phyloP scores from a whole-genome alignment of 2,329 filamentous ascomycete species.

The Fusarium penzigii region DNA sequence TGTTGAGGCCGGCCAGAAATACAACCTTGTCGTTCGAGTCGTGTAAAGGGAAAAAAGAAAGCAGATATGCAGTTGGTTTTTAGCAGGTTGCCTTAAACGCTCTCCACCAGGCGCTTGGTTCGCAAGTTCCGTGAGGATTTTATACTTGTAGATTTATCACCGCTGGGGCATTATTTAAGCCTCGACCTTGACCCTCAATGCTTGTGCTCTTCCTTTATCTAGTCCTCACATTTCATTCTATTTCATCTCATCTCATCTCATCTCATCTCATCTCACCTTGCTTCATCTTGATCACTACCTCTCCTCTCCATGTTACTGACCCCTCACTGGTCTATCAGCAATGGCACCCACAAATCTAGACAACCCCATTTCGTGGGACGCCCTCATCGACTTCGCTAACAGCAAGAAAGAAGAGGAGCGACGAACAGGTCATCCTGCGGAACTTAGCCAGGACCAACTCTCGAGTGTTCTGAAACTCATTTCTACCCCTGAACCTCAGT shows the following conservation, averaged over 20 bases:
- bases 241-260: not conserved
- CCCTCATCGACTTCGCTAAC: slow-evolving; percentile 18
- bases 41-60: too few relatives aligned
- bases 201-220: not conserved
- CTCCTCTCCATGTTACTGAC: too few relatives aligned
- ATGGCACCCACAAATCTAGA: not conserved
- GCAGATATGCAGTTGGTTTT: too few relatives aligned
- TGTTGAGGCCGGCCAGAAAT: too few relatives aligned
- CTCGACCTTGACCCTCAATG: not conserved
- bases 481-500: slow-evolving; percentile 27
- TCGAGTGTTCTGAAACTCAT: slow-evolving; percentile 44
- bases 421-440: slow-evolving; percentile 30
- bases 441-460: slow-evolving; percentile 40
- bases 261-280: not conserved
- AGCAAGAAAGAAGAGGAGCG: slow-evolving; percentile 17
- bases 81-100: too few relatives aligned
- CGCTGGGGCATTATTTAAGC: not conserved
- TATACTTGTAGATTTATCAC: too few relatives aligned
- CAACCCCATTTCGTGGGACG: slow-evolving; percentile 16
- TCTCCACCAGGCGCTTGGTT: too few relatives aligned
- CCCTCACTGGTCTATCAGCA: too few relatives aligned
- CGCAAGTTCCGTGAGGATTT: too few relatives aligned
- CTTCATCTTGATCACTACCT: too few relatives aligned
- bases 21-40: too few relatives aligned
- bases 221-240: not conserved